These are phyloP conservation scores for Pilaira anomala DNA, from an alignment of 192 early-diverging fungal species.

Conservation along the genomic window DNA sequence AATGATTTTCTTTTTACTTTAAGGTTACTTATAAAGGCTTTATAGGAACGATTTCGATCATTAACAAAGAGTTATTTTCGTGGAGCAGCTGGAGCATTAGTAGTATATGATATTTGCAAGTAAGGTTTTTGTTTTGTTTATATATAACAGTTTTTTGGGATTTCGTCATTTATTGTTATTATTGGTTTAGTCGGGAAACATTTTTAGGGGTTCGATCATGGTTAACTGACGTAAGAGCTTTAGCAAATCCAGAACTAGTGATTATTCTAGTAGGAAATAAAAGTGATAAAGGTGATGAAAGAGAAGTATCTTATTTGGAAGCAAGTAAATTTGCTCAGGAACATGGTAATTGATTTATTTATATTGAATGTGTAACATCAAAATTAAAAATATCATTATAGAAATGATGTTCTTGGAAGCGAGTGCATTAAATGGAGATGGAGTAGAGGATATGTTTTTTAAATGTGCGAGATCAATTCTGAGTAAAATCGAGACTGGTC, in stretches of 20 bases:
- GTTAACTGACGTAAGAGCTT: conserved; percentile 61
- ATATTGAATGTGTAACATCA: neutral
- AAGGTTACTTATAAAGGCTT: neutral
- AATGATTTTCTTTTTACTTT: neutral
- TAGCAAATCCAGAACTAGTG: conserved; percentile 65
- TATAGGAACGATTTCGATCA: conserved; percentile 55
- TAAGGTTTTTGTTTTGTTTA: conserved; percentile 28
- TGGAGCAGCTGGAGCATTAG: conserved; percentile 72
- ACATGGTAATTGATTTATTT: conserved; percentile 22
- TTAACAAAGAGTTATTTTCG: conserved; percentile 80
- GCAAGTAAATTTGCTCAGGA: conserved; percentile 55
- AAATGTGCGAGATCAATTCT: conserved; percentile 52
- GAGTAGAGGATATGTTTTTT: conserved; percentile 55
- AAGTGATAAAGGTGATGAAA: conserved; percentile 47
- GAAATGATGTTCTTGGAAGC: conserved; percentile 60
- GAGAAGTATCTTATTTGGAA: conserved; percentile 50
- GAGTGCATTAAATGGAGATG: conserved; percentile 55
- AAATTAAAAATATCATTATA: conserved; percentile 21
- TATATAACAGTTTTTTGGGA: neutral
- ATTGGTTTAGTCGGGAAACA: conserved; percentile 46
- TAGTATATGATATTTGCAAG: conserved; percentile 81
- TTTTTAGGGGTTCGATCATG: conserved; percentile 63
- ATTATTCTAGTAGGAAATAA: conserved; percentile 77
- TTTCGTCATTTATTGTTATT: conserved; percentile 6
- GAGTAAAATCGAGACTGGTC: conserved; percentile 53